These are phyloP conservation scores for Curvularia hawaiiensis DNA, from an alignment of 2,329 filamentous ascomycete species.

Conservation along the genomic window DNA sequence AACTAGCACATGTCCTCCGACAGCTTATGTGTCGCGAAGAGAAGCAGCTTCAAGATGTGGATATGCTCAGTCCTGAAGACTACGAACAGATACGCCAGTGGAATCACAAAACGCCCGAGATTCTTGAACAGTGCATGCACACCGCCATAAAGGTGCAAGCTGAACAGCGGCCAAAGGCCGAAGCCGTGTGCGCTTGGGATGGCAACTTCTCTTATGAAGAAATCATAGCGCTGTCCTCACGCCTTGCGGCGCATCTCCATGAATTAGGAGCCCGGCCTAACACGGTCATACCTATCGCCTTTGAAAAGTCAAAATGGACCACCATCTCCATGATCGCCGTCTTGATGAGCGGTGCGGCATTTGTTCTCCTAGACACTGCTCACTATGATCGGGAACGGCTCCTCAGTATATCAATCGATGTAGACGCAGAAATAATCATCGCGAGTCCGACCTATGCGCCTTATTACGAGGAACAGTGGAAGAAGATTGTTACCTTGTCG, in stretches of 20 bases:
- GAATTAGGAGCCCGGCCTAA: constrained; percentile 13
- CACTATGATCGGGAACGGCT: neutral
- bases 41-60: neutral
- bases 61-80: neutral
- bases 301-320: constrained; percentile 27
- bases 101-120: neutral
- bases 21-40: neutral
- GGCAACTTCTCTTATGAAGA: constrained; percentile 22
- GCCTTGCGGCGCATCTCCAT: constrained; percentile 15
- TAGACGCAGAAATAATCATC: constrained; percentile 1
- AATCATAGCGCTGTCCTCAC: constrained; percentile 12
- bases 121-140: neutral
- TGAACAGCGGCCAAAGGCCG: constrained; percentile 9
- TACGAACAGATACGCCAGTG: neutral
- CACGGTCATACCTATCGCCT: constrained; percentile 12
- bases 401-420: neutral
- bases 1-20: neutral
- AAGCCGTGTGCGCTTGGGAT: constrained; percentile 22
- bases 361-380: constrained; percentile 36
- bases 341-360: constrained; percentile 50
- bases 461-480: neutral
- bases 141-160: neutral
- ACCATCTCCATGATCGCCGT: constrained; percentile 24
- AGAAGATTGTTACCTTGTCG: neutral
- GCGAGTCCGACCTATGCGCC: constrained; percentile 17